Evolutionary conservation across 306 rosid genomes (phyloP), one percentile per base, ranked within the genome.

Genomic region (Datisca glomerata): DNA sequence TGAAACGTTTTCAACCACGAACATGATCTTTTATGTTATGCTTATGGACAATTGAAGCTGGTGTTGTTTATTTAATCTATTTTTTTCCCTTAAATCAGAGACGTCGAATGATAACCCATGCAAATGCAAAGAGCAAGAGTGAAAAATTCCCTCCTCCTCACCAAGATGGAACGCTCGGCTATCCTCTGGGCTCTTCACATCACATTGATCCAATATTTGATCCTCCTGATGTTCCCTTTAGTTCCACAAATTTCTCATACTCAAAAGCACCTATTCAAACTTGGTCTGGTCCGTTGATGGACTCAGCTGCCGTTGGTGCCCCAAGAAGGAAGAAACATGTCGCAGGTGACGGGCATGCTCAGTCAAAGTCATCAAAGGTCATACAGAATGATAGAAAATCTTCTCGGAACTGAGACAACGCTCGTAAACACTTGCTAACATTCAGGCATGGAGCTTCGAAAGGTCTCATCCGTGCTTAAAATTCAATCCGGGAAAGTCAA

Each of bases 71-170:
- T n/a, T 18, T 5, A 41, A 21, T 5, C 20, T 36, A 27, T 39
- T 43, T 45, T 67, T 53, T 33, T 22, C 27, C 40, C 23, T 39
- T 8, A 6, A 20, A 55, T 41, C 92, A 84, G 98, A 80, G 96
- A 63, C 86, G 94, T 49, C 72, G 96, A 43, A 51, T 84, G 43
- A 84, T 91, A 56, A 80, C 96, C 7, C 98, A 84, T 44, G 81
- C 98, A 41, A 91, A 91, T 47, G 96, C 96, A 0, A 91, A 91
- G 79, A 91, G 96, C 81, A 91, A 91, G 77, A 91, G 98, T 3
- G 98, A 91, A 55, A 91, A 91, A 74, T 91, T 91, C 58, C 98
- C 96, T 48, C 98, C 98, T 41, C 98, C 98, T 1, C 98, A 91
- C 68, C 92, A 91, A 73, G 98, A 91, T 12, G 98, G 98, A 75